Evolutionary conservation across 257 asterid genomes (phyloP), one percentile per base, ranked within the genome.

Genomic region (Avicennia marina): DNA sequence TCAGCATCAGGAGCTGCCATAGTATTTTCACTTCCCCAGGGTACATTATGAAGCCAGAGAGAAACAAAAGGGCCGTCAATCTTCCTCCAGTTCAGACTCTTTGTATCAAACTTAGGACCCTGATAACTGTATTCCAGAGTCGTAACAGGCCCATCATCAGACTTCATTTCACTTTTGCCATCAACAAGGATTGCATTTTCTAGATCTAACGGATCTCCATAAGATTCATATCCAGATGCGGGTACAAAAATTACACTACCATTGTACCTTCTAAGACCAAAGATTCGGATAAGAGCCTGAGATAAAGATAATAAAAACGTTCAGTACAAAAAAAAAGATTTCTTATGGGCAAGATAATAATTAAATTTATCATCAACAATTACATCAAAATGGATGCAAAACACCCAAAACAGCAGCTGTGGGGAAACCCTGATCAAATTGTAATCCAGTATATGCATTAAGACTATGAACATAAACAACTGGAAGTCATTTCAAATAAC

Each of bases 21-120:
- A 43, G 89, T 75, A 65, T 75, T 73, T 86, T 93, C 96, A 61
- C 82, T 65, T 65, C 95, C 99, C 99, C 97, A 89, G 8, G 95
- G 96, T 49, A 89, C 99, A 62, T 93, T 93, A 70, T 93, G 97
- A 68, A 93, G 97, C 99, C 99, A 93, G 62, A 93, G 55, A 2
- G 97, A 89, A 71, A 86, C 69, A 62, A 93, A 93, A 53, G 97
- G 99, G 6, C 99, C 99, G 22, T 84, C 81, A 38, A 93, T 68
- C 78, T 78, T 84, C 50, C 87, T 79, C 95, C 97, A 90, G 40
- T 77, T 81, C 70, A 79, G 78, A 63, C 72, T 66, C 67, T 77
- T 82, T 24, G 70, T 13, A 66, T 84, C 88, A 51, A 75, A 58
- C 64, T 49, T 45, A 13, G 95, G 90, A 56, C 99, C 99, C 67